Base-by-base conservation (phyloP, 2,329 filamentous ascomycete species). In the Neonectria ditissima region DNA sequence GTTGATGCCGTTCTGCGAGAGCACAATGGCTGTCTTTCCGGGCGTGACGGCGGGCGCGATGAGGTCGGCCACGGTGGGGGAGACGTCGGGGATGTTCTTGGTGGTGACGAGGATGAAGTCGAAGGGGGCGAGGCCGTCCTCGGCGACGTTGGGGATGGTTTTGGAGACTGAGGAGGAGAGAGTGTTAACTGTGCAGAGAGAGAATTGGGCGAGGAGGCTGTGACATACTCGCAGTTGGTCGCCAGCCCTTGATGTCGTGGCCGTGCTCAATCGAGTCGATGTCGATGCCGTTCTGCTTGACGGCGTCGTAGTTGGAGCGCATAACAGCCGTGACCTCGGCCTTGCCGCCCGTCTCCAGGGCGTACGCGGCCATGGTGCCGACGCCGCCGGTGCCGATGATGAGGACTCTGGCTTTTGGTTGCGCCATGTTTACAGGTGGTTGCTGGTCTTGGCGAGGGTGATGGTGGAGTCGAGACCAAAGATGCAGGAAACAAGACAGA, bases 1-100 rank as follows among this genome's bases (percentile, higher is more conserved):
- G 68, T 89, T 87, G n/a, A 90, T 75, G 0, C 88, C 88, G 69
- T 90, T 90, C 65, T 90, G 88, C 5, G 87, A 77, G 7, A 90
- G 80, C 0, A 89, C 79, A 47, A 90, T 84, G 28, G 80, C 80
- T 0, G 87, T 88, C 24, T 82, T 76, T 2, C 78, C 79, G 1
- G 81, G 79, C 0, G 83, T 85, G 1, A 90, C 76, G 2, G 85
- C 86, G 0, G 85, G 84, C 0, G 73, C 70, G 26, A 89, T 82
- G 32, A 88, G 73, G 1, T 86, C 81, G 41, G 79, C 70, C 0
- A 85, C 75, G 0, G 77, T 79, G 0, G 87, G 86, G 1, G 78
- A 75, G 8, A 85, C 71, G 55, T 89, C 87, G 5, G 86, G 80
- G 34, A 86, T 75, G 67, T 87, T 89, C 71, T 90, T 90, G 10